phyloP scores from a whole-genome alignment of 2,329 filamentous ascomycete genomes.

The Periconia sp. region DNA sequence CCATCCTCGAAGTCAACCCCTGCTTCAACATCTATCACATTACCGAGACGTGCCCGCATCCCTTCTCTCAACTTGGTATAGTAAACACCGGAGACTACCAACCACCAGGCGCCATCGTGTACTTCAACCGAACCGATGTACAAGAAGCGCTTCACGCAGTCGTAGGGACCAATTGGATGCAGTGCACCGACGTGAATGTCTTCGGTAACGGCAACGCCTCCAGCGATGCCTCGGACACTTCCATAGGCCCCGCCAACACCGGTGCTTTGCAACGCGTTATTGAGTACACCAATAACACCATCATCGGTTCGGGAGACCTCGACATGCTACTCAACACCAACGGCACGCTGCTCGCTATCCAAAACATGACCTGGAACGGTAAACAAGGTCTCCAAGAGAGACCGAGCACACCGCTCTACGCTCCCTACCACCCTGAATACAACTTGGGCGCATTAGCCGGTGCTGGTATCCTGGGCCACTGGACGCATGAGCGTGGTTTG shows the following conservation, averaged over 20 bases:
- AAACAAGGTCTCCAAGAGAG: constrained; percentile 53
- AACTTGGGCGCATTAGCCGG: constrained; percentile 48
- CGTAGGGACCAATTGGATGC: constrained; percentile 48
- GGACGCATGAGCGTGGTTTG: constrained; percentile 52
- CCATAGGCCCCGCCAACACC: constrained; percentile 46
- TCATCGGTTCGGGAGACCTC: constrained; percentile 57
- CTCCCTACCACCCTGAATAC: constrained; percentile 53
- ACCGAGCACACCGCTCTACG: constrained; percentile 50
- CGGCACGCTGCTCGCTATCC: constrained; percentile 58
- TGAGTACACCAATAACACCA: constrained; percentile 58
- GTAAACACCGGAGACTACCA: constrained; percentile 47
- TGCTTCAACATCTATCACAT: constrained; percentile 60
- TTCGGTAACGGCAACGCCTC: constrained; percentile 45
- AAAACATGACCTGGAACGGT: constrained; percentile 63
- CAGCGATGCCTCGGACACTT: constrained; percentile 37
- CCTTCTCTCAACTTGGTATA: constrained; percentile 46
- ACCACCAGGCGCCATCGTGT: constrained; percentile 49
- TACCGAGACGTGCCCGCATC: constrained; percentile 53
- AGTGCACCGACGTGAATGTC: constrained; percentile 51
- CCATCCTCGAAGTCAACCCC: constrained; percentile 52
- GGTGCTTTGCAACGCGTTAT: constrained; percentile 56
- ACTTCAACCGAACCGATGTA: constrained; percentile 61
- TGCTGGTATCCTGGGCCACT: constrained; percentile 49
- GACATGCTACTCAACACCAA: constrained; percentile 59
- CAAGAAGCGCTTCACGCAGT: constrained; percentile 58